Conservation (phyloP, 1,284 basidiomycete species). For the Melanopsichium pennsylvanicum region DNA sequence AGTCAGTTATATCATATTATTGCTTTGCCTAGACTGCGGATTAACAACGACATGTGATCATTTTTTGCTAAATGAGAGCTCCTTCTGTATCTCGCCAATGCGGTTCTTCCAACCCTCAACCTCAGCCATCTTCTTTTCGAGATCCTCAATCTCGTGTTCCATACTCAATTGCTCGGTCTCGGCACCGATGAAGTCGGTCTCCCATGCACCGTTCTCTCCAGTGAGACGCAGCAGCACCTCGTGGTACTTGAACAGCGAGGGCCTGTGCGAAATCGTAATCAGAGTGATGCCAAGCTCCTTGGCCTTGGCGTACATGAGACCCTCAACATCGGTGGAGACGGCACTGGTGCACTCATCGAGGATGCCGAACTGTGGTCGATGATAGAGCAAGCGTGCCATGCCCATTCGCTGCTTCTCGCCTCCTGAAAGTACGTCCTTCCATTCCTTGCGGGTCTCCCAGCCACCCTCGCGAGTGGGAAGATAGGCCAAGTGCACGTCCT, state of each 20-base stretch:
- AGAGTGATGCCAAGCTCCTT: slow-evolving; percentile 92
- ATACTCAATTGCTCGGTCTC: slow-evolving; percentile 77
- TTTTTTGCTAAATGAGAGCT: slow-evolving; percentile 65
- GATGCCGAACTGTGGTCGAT: slow-evolving; percentile 73
- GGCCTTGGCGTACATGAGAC: slow-evolving; percentile 91
- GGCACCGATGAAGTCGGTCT: slow-evolving; percentile 75
- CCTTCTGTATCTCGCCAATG: slow-evolving; percentile 65
- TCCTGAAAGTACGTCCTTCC: slow-evolving; percentile 78
- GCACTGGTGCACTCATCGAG: slow-evolving; percentile 88
- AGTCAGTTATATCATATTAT: no score
- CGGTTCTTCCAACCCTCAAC: slow-evolving; percentile 67
- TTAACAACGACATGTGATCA: slow-evolving; percentile 3
- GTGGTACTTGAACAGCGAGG: slow-evolving; percentile 72
- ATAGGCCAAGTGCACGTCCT: slow-evolving; percentile 84
- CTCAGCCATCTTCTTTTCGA: slow-evolving; percentile 66
- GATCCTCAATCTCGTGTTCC: slow-evolving; percentile 66
- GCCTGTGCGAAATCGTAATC: slow-evolving; percentile 79
- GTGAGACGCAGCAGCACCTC: slow-evolving; percentile 78
- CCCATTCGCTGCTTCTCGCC: slow-evolving; percentile 83
- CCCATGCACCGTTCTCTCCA: slow-evolving; percentile 76
- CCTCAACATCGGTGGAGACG: slow-evolving; percentile 94
- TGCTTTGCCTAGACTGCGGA: neutral
- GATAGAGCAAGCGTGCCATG: slow-evolving; percentile 79
- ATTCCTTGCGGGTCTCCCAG: slow-evolving; percentile 82
- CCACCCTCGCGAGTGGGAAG: slow-evolving; percentile 85